Conservation (phyloP, 345 rosid species). For the Boechera retrofracta region DNA sequence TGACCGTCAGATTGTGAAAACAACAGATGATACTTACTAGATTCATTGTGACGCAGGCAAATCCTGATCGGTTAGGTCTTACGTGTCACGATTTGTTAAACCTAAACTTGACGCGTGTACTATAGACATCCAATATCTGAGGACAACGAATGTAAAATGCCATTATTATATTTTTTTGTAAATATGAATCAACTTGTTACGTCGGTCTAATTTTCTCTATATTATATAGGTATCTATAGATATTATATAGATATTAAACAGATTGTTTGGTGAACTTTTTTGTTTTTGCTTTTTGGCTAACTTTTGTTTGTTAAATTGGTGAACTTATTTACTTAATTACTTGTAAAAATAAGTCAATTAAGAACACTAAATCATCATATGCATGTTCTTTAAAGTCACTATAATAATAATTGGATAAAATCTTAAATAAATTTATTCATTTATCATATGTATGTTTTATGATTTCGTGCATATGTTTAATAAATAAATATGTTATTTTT, state of each 20-base stretch:
- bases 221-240: no score
- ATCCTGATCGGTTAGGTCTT: slow-evolving; percentile 1
- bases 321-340: neutral
- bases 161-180: slow-evolving; percentile 3
- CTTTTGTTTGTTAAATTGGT: neutral
- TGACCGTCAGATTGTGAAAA: slow-evolving; percentile 26
- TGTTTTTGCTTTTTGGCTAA: neutral
- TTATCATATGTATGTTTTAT: no score
- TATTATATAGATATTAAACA: neutral
- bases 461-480: no score
- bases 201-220: no score
- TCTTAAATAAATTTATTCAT: no score
- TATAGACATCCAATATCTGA: slow-evolving; percentile 18
- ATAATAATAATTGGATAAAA: no score
- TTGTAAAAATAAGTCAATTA: no score
- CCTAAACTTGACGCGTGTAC: slow-evolving; percentile 52
- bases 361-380: no score
- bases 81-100: slow-evolving; percentile 29
- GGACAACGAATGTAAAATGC: slow-evolving; percentile 20
- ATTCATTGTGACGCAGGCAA: slow-evolving; percentile 28
- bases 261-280: neutral
- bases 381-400: neutral
- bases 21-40: neutral
- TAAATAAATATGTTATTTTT: neutral
- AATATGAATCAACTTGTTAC: neutral